phyloP scores from a whole-genome alignment of 192 early-diverging fungal genomes.

The Linnemannia schmuckeri region DNA sequence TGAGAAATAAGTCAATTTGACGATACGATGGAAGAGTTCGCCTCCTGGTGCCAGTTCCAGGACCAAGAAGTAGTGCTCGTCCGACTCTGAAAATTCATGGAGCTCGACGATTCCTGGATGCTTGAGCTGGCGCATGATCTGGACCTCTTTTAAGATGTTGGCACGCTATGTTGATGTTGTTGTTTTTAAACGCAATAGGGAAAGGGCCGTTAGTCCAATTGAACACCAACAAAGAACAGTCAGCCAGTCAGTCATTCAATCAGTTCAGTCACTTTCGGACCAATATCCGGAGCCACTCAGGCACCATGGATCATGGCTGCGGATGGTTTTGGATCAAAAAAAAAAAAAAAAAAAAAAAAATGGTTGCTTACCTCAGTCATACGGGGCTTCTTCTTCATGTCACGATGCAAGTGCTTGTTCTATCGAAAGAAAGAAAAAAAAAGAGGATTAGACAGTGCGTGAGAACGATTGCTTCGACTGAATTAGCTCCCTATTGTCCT shows the following conservation, averaged over 20 bases:
- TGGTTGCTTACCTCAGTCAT: conserved; percentile 47
- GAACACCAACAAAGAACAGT: background rate
- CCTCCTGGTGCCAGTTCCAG: conserved; percentile 87
- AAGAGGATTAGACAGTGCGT: conserved; percentile 4
- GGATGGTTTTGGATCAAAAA: background rate
- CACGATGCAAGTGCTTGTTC: conserved; percentile 53
- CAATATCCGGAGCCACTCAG: background rate
- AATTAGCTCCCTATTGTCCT: background rate
- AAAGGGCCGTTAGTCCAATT: background rate
- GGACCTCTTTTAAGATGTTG: conserved; percentile 87
- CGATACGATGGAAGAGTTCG: conserved; percentile 89
- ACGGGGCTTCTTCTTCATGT: conserved; percentile 55
- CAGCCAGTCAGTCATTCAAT: background rate
- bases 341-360: background rate
- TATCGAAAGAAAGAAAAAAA: conserved; percentile 5
- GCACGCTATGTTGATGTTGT: conserved; percentile 62
- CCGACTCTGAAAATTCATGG: conserved; percentile 79
- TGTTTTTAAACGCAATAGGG: background rate
- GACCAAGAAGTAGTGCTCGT: conserved; percentile 78
- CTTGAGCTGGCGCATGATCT: conserved; percentile 81
- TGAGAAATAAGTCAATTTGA: conserved; percentile 82
- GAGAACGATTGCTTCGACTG: conserved; percentile 18
- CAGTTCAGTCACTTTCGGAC: background rate
- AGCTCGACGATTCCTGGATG: conserved; percentile 83
- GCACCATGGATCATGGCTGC: background rate